Evolutionary conservation across 75 land plant genomes (phyloP).

Genomic region (Sequoiadendron giganteum): DNA sequence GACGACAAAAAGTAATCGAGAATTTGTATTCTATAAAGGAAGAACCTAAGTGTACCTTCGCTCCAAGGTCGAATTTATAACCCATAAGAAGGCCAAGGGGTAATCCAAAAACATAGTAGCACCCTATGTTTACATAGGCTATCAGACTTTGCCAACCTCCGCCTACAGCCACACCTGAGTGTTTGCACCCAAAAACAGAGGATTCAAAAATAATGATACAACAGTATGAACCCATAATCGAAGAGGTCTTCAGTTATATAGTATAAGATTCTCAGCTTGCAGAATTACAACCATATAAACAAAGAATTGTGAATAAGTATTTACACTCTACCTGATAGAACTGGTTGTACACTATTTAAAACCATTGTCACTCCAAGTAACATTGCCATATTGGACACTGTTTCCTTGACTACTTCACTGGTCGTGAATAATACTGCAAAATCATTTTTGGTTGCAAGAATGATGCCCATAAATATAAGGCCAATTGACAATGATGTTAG

Average conservation of each 20-base stretch:
- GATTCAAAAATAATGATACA: neutral
- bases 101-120: conserved; percentile 1
- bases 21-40: too few relatives aligned
- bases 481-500: too few relatives aligned
- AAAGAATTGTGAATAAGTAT: neutral
- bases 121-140: neutral
- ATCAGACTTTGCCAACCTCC: conserved; percentile 8
- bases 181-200: neutral
- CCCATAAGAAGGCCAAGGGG: conserved; percentile 5
- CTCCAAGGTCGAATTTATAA: neutral
- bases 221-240: neutral
- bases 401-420: too few relatives aligned
- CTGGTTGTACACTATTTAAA: too few relatives aligned
- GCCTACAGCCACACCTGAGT: conserved; percentile 8
- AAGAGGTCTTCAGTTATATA: neutral
- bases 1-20: too few relatives aligned
- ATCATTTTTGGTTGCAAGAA: too few relatives aligned
- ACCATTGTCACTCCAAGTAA: too few relatives aligned
- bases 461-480: too few relatives aligned
- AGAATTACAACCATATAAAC: neutral
- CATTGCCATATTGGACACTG: too few relatives aligned
- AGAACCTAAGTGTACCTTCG: neutral
- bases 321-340: too few relatives aligned
- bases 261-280: neutral
- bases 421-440: too few relatives aligned